These are phyloP conservation scores for Melanomma pulvis-pyrius DNA, from an alignment of 495 filamentous ascomycete species.

Conservation along the genomic window DNA sequence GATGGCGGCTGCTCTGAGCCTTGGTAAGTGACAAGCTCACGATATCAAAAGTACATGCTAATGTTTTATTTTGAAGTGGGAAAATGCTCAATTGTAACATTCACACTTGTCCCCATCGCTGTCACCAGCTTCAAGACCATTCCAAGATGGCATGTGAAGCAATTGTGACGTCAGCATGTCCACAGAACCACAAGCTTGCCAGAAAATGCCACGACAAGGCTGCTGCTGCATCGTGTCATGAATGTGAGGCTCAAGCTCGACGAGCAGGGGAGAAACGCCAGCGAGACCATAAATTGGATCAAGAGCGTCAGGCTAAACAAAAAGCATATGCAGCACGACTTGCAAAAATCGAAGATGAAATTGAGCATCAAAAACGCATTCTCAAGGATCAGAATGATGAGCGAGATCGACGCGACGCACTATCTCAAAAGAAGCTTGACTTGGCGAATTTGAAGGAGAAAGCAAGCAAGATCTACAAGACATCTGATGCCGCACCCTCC, in stretches of 20 bases:
- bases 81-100: constrained; percentile 61
- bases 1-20: constrained; percentile 73
- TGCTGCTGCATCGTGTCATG: constrained; percentile 44
- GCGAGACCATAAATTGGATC: constrained; percentile 59
- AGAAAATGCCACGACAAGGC: constrained; percentile 46
- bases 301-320: constrained; percentile 54
- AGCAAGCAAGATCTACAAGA: background rate
- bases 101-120: constrained; percentile 64
- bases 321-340: constrained; percentile 54
- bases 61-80: constrained; percentile 46
- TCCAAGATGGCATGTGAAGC: constrained; percentile 62
- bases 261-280: constrained; percentile 50
- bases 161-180: constrained; percentile 54
- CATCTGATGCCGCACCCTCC: too few species aligned
- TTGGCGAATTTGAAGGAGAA: constrained; percentile 34
- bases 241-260: constrained; percentile 57
- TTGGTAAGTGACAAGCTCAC: constrained; percentile 60
- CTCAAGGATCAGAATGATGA: constrained; percentile 54
- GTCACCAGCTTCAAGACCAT: constrained; percentile 69
- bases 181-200: constrained; percentile 54
- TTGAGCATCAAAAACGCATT: constrained; percentile 55
- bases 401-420: constrained; percentile 47
- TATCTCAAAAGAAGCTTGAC: constrained; percentile 53
- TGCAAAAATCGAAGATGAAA: constrained; percentile 60
- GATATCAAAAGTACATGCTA: background rate